Conservation (phyloP, 2,329 filamentous ascomycete genomes). For the Fusarium avenaceum region DNA sequence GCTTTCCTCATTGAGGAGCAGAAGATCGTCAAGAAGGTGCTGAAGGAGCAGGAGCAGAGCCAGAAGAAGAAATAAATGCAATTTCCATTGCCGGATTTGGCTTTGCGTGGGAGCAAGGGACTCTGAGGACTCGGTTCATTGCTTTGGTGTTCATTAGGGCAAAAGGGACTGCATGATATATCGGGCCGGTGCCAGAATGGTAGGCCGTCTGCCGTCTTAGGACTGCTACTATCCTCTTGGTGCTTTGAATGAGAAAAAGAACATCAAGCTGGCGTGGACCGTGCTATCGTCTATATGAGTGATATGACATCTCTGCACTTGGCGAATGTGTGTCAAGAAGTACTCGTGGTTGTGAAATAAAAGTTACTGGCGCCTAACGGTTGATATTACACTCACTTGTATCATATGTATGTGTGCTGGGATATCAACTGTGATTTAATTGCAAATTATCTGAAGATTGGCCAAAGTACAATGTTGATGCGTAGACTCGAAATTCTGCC, state of each 20-base stretch:
- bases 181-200: slow-evolving; percentile 54
- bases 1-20: slow-evolving; percentile 99
- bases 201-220: slow-evolving; percentile 62
- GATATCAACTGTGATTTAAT: neutral
- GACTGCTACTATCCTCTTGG: slow-evolving; percentile 60
- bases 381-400: slow-evolving; percentile 25
- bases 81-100: slow-evolving; percentile 52
- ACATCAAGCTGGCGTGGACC: slow-evolving; percentile 55
- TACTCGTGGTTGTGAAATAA: slow-evolving; percentile 29
- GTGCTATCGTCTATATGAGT: slow-evolving; percentile 42
- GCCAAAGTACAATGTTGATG: neutral
- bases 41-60: slow-evolving; percentile 93
- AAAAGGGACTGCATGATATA: slow-evolving; percentile 66
- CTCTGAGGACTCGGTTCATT: slow-evolving; percentile 61
- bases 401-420: neutral
- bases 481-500: neutral
- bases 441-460: neutral
- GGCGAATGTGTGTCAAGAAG: slow-evolving; percentile 9
- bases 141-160: slow-evolving; percentile 67
- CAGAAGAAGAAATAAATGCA: slow-evolving; percentile 76
- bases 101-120: slow-evolving; percentile 56
- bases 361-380: slow-evolving; percentile 29
- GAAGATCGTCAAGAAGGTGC: slow-evolving; percentile 99
- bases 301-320: slow-evolving; percentile 22
- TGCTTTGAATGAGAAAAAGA: slow-evolving; percentile 61